A percentile compares a stretch with the other conserved stretches of the same genome.
Evolutionary conservation across 225 moss, liverwort and hornwort genomes (phyloP).

Genomic region (Marchantia polymorpha): DNA sequence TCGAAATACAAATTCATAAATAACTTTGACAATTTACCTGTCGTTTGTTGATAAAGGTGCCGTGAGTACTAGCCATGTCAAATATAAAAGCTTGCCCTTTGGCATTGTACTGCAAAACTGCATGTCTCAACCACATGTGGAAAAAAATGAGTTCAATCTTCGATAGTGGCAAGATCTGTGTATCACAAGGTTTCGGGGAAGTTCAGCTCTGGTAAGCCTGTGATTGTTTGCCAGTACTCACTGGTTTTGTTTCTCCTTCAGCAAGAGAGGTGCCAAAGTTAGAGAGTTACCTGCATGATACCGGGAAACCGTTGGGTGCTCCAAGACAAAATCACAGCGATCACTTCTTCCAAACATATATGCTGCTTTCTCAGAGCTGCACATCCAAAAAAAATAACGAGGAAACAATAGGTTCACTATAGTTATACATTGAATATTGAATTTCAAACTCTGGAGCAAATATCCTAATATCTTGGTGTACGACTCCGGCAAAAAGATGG

Average conservation of each 20-base stretch:
- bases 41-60: slow-evolving; percentile 84
- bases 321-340: slow-evolving; percentile 81
- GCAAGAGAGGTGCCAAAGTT: too few relatives aligned
- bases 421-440: background rate
- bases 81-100: slow-evolving; percentile 75
- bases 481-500: too few relatives aligned
- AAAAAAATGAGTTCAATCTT: background rate
- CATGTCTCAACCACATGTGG: slow-evolving; percentile 10
- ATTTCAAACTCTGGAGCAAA: background rate
- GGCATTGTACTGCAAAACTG: slow-evolving; percentile 90
- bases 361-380: slow-evolving; percentile 86
- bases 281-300: slow-evolving; percentile 84
- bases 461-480: background rate
- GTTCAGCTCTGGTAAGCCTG: too few relatives aligned
- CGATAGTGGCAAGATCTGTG: background rate
- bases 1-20: background rate
- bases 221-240: too few relatives aligned
- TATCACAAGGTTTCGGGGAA: background rate
- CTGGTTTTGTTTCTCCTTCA: background rate
- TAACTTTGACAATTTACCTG: slow-evolving; percentile 46
- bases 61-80: slow-evolving; percentile 94
- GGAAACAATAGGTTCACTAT: too few relatives aligned
- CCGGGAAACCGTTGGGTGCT: slow-evolving; percentile 90
- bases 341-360: slow-evolving; percentile 99
- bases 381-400: background rate